A percentile compares a stretch with the other conserved stretches of the same genome.
These are phyloP conservation scores for Neurospora crassa DNA, from an alignment of 2,329 filamentous ascomycete species.

Conservation along the genomic window DNA sequence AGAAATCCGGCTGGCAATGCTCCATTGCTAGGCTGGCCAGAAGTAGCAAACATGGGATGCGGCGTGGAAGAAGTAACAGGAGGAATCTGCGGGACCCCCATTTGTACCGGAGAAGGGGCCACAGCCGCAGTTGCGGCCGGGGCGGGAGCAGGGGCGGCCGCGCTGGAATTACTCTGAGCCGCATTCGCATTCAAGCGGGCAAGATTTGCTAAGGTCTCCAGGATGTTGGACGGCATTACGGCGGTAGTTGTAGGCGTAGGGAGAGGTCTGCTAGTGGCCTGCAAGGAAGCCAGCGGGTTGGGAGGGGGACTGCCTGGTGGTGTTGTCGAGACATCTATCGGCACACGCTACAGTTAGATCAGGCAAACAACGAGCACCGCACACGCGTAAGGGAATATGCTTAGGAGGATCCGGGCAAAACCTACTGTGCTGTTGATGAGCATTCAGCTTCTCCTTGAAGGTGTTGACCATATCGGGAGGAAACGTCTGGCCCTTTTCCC, in stretches of 20 bases:
- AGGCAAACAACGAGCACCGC: constrained; percentile 2
- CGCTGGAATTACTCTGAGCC: constrained; percentile 30
- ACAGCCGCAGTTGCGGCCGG: constrained; percentile 24
- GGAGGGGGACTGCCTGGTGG: constrained; percentile 54
- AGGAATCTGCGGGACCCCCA: constrained; percentile 5
- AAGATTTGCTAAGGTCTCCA: constrained; percentile 73
- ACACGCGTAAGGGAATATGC: constrained; percentile 6
- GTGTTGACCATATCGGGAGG: constrained; percentile 66
- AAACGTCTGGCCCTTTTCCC: constrained; percentile 93
- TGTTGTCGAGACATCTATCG: constrained; percentile 59
- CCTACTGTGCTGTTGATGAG: constrained; percentile 56
- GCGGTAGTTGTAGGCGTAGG: constrained; percentile 31
- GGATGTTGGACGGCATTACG: constrained; percentile 47
- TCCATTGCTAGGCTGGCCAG: constrained; percentile 18
- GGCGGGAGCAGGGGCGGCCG: constrained; percentile 35
- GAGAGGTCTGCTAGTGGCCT: constrained; percentile 25
- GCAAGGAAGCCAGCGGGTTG: constrained; percentile 28
- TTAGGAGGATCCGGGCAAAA: constrained; percentile 18
- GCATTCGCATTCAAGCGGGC: constrained; percentile 59
- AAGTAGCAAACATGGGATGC: constrained; percentile 11
- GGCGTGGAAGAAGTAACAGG: background rate
- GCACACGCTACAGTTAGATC: constrained; percentile 29
- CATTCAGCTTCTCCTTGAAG: constrained; percentile 73
- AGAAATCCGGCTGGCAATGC: constrained; percentile 14
- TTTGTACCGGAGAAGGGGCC: constrained; percentile 21